Evolutionary conservation across 1,139 yeast species (phyloP).

Genomic region (Casaregolazyma suthepensis): DNA sequence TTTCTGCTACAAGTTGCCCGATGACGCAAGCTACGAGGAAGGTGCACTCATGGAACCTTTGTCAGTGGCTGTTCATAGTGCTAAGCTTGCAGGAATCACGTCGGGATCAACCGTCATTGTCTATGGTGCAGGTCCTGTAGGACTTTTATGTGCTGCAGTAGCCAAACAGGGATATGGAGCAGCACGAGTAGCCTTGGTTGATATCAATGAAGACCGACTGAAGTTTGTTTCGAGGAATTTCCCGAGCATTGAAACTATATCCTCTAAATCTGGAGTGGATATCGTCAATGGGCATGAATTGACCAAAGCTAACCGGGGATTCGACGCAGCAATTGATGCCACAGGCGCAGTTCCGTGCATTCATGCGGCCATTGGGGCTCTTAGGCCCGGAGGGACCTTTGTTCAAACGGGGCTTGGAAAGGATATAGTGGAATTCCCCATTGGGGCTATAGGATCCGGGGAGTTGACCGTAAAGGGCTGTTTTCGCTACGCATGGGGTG

Average conservation of each 20-base stretch:
- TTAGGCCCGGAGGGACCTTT: slow-evolving; percentile 56
- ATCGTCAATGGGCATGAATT: slow-evolving; percentile 31
- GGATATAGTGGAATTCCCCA: slow-evolving; percentile 62
- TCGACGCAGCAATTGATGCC: slow-evolving; percentile 58
- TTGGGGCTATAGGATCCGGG: slow-evolving; percentile 60
- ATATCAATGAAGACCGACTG: slow-evolving; percentile 27
- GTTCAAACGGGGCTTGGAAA: slow-evolving; percentile 72
- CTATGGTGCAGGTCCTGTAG: slow-evolving; percentile 93
- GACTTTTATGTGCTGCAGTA: slow-evolving; percentile 67
- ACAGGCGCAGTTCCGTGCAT: slow-evolving; percentile 66
- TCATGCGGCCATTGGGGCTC: slow-evolving; percentile 51
- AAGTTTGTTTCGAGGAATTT: slow-evolving; percentile 18
- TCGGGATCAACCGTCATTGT: slow-evolving; percentile 75
- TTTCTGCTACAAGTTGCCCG: slow-evolving; percentile 74
- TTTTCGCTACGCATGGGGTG: slow-evolving; percentile 77
- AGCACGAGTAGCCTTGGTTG: slow-evolving; percentile 55
- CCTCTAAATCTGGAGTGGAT: slow-evolving; percentile 25
- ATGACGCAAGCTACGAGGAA: slow-evolving; percentile 66
- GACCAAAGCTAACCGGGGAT: slow-evolving; percentile 36
- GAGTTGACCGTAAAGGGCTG: slow-evolving; percentile 69
- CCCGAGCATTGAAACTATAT: slow-evolving; percentile 17
- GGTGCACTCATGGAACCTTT: slow-evolving; percentile 90
- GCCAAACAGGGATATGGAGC: slow-evolving; percentile 74
- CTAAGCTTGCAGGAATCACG: slow-evolving; percentile 54
- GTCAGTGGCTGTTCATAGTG: slow-evolving; percentile 81